Evolutionary conservation across 768 basidiomycete species (phyloP).

Genomic region (Rhodotorula kratochvilovae): DNA sequence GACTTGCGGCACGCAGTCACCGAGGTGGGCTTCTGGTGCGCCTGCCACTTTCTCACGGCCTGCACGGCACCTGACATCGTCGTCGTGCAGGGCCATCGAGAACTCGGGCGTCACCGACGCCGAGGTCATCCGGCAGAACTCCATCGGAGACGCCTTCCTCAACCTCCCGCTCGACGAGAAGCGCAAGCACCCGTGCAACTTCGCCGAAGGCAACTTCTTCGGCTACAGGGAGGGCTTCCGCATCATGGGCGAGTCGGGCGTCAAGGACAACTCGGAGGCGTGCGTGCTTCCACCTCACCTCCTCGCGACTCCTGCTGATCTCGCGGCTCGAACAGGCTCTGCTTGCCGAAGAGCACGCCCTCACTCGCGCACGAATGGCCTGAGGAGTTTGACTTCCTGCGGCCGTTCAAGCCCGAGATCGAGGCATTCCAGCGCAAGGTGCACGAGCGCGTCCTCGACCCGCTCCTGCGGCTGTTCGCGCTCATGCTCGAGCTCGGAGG

Average conservation of each 20-base stretch:
- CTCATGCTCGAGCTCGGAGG: slow-evolving; percentile 14
- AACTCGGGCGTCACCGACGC: slow-evolving; percentile 51
- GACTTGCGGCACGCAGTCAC: slow-evolving; percentile 27
- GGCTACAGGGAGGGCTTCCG: slow-evolving; percentile 50
- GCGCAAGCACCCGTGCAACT: slow-evolving; percentile 46
- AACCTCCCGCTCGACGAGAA: slow-evolving; percentile 49
- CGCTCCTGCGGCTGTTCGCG: slow-evolving; percentile 9
- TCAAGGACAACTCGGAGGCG: slow-evolving; percentile 51
- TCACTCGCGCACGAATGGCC: slow-evolving; percentile 40
- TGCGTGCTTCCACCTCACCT: neutral
- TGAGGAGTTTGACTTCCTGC: slow-evolving; percentile 5
- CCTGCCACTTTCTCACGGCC: too few relatives aligned
- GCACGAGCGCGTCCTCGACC: slow-evolving; percentile 38
- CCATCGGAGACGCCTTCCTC: slow-evolving; percentile 50
- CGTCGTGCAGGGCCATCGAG: slow-evolving; percentile 42
- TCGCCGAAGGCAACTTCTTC: slow-evolving; percentile 49
- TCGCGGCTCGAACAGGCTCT: slow-evolving; percentile 37
- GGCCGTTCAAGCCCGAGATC: slow-evolving; percentile 22
- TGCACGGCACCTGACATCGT: neutral
- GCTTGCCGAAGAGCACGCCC: slow-evolving; percentile 49
- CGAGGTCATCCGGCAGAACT: slow-evolving; percentile 48
- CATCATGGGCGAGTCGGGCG: slow-evolving; percentile 47
- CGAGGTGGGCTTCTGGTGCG: slow-evolving; percentile 30
- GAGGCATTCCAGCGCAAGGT: slow-evolving; percentile 34
- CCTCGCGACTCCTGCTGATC: neutral